Evolutionary conservation across 495 filamentous ascomycete species (phyloP).

Genomic region (Penicillium psychrofluorescens): DNA sequence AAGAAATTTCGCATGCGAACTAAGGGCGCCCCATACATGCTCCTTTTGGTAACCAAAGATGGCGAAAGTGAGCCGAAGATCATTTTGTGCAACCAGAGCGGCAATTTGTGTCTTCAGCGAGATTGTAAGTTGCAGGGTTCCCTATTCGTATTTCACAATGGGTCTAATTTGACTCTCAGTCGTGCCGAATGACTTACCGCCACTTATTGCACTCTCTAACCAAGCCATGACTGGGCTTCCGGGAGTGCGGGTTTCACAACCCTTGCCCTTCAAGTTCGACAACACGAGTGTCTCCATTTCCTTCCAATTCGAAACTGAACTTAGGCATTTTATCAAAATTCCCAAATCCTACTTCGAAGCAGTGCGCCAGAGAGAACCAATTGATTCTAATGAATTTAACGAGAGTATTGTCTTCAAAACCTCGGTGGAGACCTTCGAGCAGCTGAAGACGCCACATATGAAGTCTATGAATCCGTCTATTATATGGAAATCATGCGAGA

Average conservation of each 20-base stretch:
- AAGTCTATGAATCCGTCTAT: conserved; percentile 26
- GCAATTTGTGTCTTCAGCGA: conserved; percentile 30
- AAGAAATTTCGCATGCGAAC: conserved; percentile 32
- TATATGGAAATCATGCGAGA: conserved; percentile 25
- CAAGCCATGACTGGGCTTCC: conserved; percentile 9
- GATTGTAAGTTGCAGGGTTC: conserved; percentile 17
- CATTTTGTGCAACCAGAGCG: conserved; percentile 36
- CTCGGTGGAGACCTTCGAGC: conserved; percentile 27
- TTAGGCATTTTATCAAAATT: conserved; percentile 26
- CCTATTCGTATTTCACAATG: background rate
- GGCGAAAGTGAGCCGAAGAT: conserved; percentile 37
- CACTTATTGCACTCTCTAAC: conserved; percentile 12
- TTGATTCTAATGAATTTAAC: conserved; percentile 25
- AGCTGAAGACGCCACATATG: conserved; percentile 25
- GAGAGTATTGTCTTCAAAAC: conserved; percentile 29
- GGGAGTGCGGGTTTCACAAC: conserved; percentile 17
- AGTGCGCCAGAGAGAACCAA: conserved; percentile 26
- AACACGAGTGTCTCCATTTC: conserved; percentile 21
- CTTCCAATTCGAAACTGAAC: conserved; percentile 25
- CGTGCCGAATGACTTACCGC: conserved; percentile 12
- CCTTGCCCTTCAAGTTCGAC: conserved; percentile 25
- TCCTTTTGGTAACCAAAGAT: conserved; percentile 28
- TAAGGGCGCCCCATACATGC: conserved; percentile 36
- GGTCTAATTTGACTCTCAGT: conserved; percentile 6
- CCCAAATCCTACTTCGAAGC: conserved; percentile 32